Conservation (phyloP, 257 asterid species). For the Ilex asprella region DNA sequence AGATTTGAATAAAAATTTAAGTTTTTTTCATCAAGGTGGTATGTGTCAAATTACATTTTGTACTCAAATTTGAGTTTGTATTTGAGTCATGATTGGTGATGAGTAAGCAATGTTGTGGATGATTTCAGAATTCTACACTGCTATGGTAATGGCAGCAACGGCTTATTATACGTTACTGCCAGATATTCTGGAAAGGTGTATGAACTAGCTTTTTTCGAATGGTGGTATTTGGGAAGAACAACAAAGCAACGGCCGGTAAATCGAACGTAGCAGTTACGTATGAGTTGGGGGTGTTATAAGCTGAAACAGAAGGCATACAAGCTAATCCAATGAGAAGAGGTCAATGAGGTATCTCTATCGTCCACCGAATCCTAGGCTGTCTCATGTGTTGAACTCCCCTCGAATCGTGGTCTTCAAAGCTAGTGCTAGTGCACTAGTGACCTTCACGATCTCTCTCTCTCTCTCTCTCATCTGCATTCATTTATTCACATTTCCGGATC, state of each 20-base stretch:
- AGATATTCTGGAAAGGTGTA: not conserved
- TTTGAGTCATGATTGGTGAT: too few species aligned
- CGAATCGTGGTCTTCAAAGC: conserved; percentile 1
- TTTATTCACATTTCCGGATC: not conserved
- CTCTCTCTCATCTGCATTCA: not conserved
- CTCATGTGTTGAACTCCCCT: conserved; percentile 16
- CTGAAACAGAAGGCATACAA: too few species aligned
- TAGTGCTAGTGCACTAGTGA: conserved; percentile 28
- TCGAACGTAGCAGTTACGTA: conserved; percentile 1
- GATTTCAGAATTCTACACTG: too few species aligned
- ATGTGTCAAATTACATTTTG: too few species aligned
- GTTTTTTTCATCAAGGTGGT: too few species aligned
- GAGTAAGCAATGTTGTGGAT: too few species aligned
- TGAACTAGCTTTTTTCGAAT: too few species aligned
- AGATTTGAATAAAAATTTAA: too few species aligned
- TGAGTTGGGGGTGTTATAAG: not conserved
- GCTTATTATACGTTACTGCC: not conserved
- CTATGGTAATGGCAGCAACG: too few species aligned
- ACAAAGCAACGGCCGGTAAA: too few species aligned
- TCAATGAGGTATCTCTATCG: conserved; percentile 10
- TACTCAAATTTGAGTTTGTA: too few species aligned
- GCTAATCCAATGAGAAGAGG: conserved; percentile 17
- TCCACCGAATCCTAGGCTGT: conserved; percentile 33
- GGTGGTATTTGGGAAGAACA: too few species aligned
- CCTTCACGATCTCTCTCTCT: conserved; percentile 41